Evolutionary conservation across 2,329 filamentous ascomycete species (phyloP), one percentile per base, ranked within the genome.

Genomic region (Xylaria polymorpha): DNA sequence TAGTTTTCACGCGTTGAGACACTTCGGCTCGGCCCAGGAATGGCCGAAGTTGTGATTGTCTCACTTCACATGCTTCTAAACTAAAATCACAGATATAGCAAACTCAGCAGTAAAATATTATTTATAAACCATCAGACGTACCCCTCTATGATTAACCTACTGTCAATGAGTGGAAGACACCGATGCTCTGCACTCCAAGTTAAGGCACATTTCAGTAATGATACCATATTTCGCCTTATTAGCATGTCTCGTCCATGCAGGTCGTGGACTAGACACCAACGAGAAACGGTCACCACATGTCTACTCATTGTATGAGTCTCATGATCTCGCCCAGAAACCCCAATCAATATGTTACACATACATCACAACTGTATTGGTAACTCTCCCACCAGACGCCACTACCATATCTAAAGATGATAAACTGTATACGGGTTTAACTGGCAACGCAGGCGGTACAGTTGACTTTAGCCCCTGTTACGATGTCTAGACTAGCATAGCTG

Each of bases 341-440:
- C 58, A 61, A n/a, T 67, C 72, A 6, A 61, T 65, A 59, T 74
- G 71, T 46, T 69, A 70, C 43, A 72, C 71, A 1, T 74, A 74
- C 39, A 69, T 72, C 51, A 74, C 70, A n/a, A 74, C 71, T 9
- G 61, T 73, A 7, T 64, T 69, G 55, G 56, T 69, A 41, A 69
- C 67, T 14, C 43, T 69, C 14, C 64, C 67, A n/a, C 25, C 55
- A 25, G 25, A 53, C 20, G 18, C 39, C 6, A 14, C 55, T 15
- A 29, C 53, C 10, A 46, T 14, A 7, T 25, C 25, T 55, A 37
- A 61, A 43, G 18, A 61, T 61, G 57, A 50, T 32, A 46, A 22
- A 20, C 41, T 39, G 14, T 46, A n/a, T 53, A 35, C 65, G 15
- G 14, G 29, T 20, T 18, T 37, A 3, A 22, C 6, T 18, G 32